Percentiles rank a stretch among this genome's conserved stretches.
Evolutionary conservation across 1,284 basidiomycete species (phyloP).

Genomic region (Amylostereum areolatum): DNA sequence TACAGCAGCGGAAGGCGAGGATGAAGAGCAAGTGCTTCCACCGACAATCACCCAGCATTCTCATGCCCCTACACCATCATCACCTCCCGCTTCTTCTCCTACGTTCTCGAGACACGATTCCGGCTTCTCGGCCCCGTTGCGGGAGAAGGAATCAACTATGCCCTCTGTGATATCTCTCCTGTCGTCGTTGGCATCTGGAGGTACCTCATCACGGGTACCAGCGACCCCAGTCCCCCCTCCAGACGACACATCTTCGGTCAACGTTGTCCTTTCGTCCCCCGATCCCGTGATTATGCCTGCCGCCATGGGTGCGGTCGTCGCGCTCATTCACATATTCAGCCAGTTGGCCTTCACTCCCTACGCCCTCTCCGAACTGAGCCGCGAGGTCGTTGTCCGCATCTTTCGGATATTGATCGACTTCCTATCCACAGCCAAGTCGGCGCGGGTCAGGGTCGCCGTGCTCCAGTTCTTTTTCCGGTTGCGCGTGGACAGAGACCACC

Average conservation of each 20-base stretch:
- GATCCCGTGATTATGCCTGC: slow-evolving; percentile 30
- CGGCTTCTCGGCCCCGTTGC: slow-evolving; percentile 32
- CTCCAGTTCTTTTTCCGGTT: slow-evolving; percentile 89
- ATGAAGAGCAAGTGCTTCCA: slow-evolving; percentile 32
- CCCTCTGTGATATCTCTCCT: slow-evolving; percentile 61
- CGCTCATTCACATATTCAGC: slow-evolving; percentile 61
- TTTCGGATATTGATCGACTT: slow-evolving; percentile 46
- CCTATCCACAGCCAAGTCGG: slow-evolving; percentile 40
- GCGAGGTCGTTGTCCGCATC: slow-evolving; percentile 45
- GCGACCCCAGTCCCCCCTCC: slow-evolving; percentile 31
- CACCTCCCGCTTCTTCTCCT: slow-evolving; percentile 41
- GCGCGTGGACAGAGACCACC: slow-evolving; percentile 88
- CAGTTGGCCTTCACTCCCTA: slow-evolving; percentile 66
- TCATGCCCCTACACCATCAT: slow-evolving; percentile 20
- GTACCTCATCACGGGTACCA: slow-evolving; percentile 45
- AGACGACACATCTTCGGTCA: slow-evolving; percentile 21
- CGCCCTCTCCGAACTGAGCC: slow-evolving; percentile 36
- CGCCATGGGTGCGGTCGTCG: slow-evolving; percentile 54
- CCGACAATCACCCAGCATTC: slow-evolving; percentile 21
- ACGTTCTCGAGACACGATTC: slow-evolving; percentile 50
- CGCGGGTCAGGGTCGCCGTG: slow-evolving; percentile 63
- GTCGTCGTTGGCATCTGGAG: slow-evolving; percentile 49
- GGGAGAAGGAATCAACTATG: slow-evolving; percentile 40
- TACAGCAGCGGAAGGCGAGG: slow-evolving; percentile 17
- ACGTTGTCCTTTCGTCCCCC: slow-evolving; percentile 15